These are phyloP conservation scores for Corymbia maculata DNA, from an alignment of 345 rosid species.

Conservation along the genomic window DNA sequence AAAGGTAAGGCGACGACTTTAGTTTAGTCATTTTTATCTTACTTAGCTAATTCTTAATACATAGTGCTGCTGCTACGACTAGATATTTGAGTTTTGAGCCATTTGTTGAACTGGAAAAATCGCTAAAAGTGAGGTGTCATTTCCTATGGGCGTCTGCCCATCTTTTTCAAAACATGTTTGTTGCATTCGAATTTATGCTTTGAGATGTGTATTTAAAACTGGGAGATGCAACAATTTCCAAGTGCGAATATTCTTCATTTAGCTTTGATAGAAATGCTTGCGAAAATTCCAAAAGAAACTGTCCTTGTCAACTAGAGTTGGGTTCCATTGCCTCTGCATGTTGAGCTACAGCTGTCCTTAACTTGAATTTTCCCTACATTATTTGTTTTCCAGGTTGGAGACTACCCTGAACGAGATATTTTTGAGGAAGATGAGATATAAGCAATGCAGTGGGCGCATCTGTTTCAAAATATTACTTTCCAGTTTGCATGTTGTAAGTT, in stretches of 20 bases:
- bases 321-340: background rate
- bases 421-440: slow-evolving; percentile 79
- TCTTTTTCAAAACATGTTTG: background rate
- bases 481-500: background rate
- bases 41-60: background rate
- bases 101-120: background rate
- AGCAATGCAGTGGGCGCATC: background rate
- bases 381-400: slow-evolving; percentile 58
- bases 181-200: background rate
- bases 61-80: background rate
- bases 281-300: background rate
- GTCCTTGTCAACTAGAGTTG: background rate
- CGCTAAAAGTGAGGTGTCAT: background rate
- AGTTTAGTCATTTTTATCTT: background rate
- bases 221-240: background rate
- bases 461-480: background rate
- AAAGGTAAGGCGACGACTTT: slow-evolving; percentile 35
- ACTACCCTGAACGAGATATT: slow-evolving; percentile 74
- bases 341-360: background rate
- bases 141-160: background rate
- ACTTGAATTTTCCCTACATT: background rate
- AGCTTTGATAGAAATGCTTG: background rate
- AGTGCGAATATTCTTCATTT: background rate
- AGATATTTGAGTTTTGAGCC: background rate
- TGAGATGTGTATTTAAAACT: background rate